Evolutionary conservation across 345 rosid genomes (phyloP).

Genomic region (Hibiscus tridactylites): DNA sequence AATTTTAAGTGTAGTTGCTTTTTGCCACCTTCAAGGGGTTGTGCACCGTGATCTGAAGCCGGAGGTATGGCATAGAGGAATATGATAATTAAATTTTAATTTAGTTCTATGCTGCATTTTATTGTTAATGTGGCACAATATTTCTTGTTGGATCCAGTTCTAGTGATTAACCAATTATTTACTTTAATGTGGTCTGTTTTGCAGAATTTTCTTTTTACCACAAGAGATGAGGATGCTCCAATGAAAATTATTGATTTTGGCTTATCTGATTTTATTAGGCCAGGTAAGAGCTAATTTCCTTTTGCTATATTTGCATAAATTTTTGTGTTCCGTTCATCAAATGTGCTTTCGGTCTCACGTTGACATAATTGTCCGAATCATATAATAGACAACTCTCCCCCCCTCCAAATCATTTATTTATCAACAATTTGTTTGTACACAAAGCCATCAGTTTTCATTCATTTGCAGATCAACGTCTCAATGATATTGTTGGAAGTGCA

Average conservation of each 20-base stretch:
- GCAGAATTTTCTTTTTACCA: slow-evolving; percentile 89
- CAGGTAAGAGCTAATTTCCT: slow-evolving; percentile 42
- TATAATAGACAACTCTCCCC: background rate
- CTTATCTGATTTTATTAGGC: slow-evolving; percentile 67
- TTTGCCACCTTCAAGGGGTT: slow-evolving; percentile 96
- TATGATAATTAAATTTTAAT: background rate
- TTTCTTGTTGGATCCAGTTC: background rate
- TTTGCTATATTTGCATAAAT: background rate
- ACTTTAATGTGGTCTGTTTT: slow-evolving; percentile 12
- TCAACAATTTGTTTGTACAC: slow-evolving; percentile 11
- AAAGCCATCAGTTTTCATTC: slow-evolving; percentile 12
- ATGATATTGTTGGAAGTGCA: slow-evolving; percentile 97
- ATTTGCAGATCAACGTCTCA: slow-evolving; percentile 80
- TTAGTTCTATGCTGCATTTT: slow-evolving; percentile 1
- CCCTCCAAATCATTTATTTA: background rate
- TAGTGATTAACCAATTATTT: background rate
- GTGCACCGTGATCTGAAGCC: slow-evolving; percentile 96
- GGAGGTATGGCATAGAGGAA: slow-evolving; percentile 46
- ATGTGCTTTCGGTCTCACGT: background rate
- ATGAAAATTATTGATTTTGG: slow-evolving; percentile 97
- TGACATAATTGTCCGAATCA: background rate
- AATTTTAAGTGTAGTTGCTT: slow-evolving; percentile 75
- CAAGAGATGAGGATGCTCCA: slow-evolving; percentile 64
- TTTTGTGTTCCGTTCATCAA: background rate
- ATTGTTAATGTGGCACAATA: background rate